Evolutionary conservation across 257 asterid species (phyloP).

Genomic region (Apocynum venetum): DNA sequence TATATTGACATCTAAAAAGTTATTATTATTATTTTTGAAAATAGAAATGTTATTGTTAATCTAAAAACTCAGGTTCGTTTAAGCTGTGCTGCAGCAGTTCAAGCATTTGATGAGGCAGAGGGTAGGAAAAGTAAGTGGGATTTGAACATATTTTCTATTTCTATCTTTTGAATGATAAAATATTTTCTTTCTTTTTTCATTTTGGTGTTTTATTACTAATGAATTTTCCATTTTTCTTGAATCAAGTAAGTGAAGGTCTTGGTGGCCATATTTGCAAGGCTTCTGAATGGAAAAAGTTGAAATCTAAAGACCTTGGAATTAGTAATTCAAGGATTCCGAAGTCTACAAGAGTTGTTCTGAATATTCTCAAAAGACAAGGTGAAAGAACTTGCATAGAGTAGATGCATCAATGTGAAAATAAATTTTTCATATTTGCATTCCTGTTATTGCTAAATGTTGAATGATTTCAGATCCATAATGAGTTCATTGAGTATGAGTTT

Average conservation of each 20-base stretch:
- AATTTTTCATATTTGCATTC: neutral
- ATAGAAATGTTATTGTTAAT: neutral
- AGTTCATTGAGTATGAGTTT: neutral
- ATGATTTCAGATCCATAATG: neutral
- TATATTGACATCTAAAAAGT: neutral
- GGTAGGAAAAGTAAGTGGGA: constrained; percentile 36
- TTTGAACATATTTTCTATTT: neutral
- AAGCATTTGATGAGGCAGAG: constrained; percentile 54
- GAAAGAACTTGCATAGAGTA: no score
- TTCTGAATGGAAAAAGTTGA: constrained; percentile 58
- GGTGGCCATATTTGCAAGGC: constrained; percentile 19
- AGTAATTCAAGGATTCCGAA: constrained; percentile 62
- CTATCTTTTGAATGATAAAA: neutral
- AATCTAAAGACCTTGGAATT: constrained; percentile 72
- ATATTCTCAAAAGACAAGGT: constrained; percentile 74
- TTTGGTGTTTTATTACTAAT: neutral
- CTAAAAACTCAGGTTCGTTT: constrained; percentile 32
- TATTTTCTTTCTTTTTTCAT: neutral
- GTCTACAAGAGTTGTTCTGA: constrained; percentile 66
- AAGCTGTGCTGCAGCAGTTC: constrained; percentile 47
- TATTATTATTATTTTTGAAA: neutral
- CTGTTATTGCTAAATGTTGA: neutral
- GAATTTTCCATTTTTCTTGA: constrained; percentile 16
- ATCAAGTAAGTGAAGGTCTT: constrained; percentile 27
- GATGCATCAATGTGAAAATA: neutral